Base-by-base conservation (phyloP, 257 asterid genomes). In the Solanum peruvianum region DNA sequence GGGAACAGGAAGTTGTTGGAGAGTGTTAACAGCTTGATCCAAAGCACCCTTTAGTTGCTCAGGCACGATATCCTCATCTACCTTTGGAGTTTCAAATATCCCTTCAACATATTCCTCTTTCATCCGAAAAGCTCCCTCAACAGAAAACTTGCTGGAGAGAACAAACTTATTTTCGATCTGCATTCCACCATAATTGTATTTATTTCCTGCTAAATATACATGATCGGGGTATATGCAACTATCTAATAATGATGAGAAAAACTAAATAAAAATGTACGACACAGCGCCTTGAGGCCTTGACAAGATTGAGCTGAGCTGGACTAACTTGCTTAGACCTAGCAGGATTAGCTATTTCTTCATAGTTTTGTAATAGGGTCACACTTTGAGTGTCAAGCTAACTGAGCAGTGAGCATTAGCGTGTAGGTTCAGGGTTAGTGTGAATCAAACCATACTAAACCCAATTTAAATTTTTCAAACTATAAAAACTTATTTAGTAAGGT, bases 41-140 rank as follows among this genome's bases (percentile, higher is more conserved):
- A 94, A 91, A 91, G 93, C 95, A 49, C 96, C 94, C 91, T 88
- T 93, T 78, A 97, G 93, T 88, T 95, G 98, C 72, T 89, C 90
- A 56, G 99, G 99, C 64, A 97, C 73, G 18, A 91, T 86, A 72
- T 93, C 96, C 89, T 95, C 98, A 13, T 90, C 86, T 76, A 97
- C 90, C 94, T 92, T 94, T 9, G 99, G 99, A 70, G 97, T 89
- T 85, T 93, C 98, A 37, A 95, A 44, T 90, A 92, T 66, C 75
- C 96, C 99, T 91, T 95, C 99, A n/a, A 95, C 77, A 80, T 95
- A 97, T 90, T 94, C 99, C 90, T 97, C 99, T 89, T 95, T 95
- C 93, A 97, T 90, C 64, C 99, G 90, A 84, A 95, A 95, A 47
- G 99, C 97, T 33, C 99, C 99, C 94, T 97, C 99, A 11, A 95